Base-by-base conservation (phyloP, 2,329 filamentous ascomycete genomes). In the Fusarium protoensiforme region DNA sequence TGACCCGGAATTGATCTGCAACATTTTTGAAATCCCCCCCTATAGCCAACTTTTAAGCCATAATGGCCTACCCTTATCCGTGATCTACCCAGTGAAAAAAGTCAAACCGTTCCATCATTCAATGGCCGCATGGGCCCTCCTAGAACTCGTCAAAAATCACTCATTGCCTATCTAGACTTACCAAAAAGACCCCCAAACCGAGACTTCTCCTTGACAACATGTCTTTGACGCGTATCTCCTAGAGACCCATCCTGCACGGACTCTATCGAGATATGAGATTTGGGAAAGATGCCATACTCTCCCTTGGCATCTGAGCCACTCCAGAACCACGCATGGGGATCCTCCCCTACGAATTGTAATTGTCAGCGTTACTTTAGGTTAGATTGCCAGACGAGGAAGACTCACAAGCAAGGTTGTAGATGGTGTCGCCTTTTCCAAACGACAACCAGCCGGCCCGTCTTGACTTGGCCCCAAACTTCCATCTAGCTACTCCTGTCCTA, bases 341-440 rank as follows among this genome's bases (percentile, higher is more conserved):
- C 68, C 16, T 71, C 65, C 68, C 68, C 68, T 71, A 18, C 31
- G 22, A n/a, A 18, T 18, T 5, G 16, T 18, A n/a, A 18, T 18
- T 6, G 16, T 18, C 5, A 36, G n/a, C 33, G 18, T 7, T 20
- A 4, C 16, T 24, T 31, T 29, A 7, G 11, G 24, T 29, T 20
- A 53, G 20, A 24, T 54, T 33, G 2, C 11, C 48, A 39, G 35
- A 35, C 4, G 13, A 22, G 10, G 14, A 48, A 31, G 13, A 71
- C 74, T 73, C 31, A 78, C 76, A 78, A 4, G 69, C 70, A 16
- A 76, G 90, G 83, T 85, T 90, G 61, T 82, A 85, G n/a, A 86
- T 87, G 6, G 84, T 86, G 65, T 87, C 85, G 18, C 83, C 85
- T 33, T 86, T 85, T 6, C 84, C 84, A 68, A 88, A 72, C 18